These are phyloP conservation scores for Aspergillus eucalypticola DNA, from an alignment of 2,329 filamentous ascomycete genomes.

Conservation along the genomic window DNA sequence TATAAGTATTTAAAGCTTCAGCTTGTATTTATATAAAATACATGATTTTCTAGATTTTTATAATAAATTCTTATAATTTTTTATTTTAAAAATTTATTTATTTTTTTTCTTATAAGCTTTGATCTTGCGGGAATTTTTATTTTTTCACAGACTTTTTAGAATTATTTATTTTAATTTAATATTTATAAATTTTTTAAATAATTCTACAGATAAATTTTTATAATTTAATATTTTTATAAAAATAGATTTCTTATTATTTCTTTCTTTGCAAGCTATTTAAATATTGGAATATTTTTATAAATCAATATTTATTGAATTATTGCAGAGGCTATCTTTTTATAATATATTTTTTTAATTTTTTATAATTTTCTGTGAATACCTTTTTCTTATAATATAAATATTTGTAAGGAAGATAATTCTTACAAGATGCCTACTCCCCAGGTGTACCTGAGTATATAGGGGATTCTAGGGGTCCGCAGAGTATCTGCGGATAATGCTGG, in stretches of 20 bases:
- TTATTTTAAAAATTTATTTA: not conserved
- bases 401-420: no score
- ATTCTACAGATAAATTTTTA: not conserved
- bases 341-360: not conserved
- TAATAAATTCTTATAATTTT: no score
- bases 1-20: no score
- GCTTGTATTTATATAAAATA: no score
- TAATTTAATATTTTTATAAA: no score
- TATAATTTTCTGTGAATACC: not conserved
- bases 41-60: no score
- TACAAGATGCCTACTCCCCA: no score
- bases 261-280: not conserved
- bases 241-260: not conserved
- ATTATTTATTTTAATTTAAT: not conserved
- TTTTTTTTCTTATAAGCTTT: not conserved
- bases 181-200: not conserved
- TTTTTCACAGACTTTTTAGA: not conserved
- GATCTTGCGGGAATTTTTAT: no score
- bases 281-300: not conserved
- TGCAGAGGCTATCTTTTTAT: not conserved
- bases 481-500: no score
- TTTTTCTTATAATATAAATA: not conserved
- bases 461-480: no score
- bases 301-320: not conserved
- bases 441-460: no score